A percentile compares a stretch with the other conserved stretches of the same genome.
These are phyloP conservation scores for Phyllosticta citrichinensis DNA, from an alignment of 2,329 filamentous ascomycete genomes.

Conservation along the genomic window DNA sequence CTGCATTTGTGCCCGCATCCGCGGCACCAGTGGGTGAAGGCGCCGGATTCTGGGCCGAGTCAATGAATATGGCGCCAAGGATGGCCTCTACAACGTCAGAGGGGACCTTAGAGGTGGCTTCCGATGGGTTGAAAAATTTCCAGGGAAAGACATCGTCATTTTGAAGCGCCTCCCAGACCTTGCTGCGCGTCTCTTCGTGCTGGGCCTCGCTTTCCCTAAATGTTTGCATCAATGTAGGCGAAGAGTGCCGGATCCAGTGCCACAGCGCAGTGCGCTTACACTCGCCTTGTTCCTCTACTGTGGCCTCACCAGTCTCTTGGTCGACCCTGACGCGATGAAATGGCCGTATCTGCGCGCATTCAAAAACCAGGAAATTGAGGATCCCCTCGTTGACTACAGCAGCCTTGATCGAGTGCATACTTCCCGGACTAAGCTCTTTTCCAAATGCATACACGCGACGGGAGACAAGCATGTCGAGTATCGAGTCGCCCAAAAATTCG, in stretches of 20 bases:
- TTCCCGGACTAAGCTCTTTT: slow-evolving; percentile 32
- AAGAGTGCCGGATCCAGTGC: slow-evolving; percentile 57
- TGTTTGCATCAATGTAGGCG: slow-evolving; percentile 36
- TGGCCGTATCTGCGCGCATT: slow-evolving; percentile 30
- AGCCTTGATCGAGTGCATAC: slow-evolving; percentile 67
- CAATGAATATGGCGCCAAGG: slow-evolving; percentile 75
- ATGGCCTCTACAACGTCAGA: slow-evolving; percentile 76
- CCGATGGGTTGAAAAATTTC: slow-evolving; percentile 57
- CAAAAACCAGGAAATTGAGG: slow-evolving; percentile 65
- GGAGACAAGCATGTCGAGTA: slow-evolving; percentile 71
- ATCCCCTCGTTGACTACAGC: slow-evolving; percentile 73
- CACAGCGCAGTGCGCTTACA: slow-evolving; percentile 44
- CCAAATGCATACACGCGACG: slow-evolving; percentile 44
- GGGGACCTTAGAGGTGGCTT: not conserved
- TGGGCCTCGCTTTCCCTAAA: slow-evolving; percentile 29
- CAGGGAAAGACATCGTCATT: slow-evolving; percentile 59
- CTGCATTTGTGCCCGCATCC: not conserved
- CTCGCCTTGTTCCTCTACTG: not conserved
- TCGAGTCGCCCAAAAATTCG: slow-evolving; percentile 78
- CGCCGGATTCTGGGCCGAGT: slow-evolving; percentile 41
- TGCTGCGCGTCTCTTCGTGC: slow-evolving; percentile 39
- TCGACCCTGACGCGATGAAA: not conserved
- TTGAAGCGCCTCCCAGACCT: slow-evolving; percentile 43
- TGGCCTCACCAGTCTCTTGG: not conserved
- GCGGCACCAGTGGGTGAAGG: not conserved